Evolutionary conservation across 208 protist species (phyloP).

Genomic region (Plasmodiophora brassicae): DNA sequence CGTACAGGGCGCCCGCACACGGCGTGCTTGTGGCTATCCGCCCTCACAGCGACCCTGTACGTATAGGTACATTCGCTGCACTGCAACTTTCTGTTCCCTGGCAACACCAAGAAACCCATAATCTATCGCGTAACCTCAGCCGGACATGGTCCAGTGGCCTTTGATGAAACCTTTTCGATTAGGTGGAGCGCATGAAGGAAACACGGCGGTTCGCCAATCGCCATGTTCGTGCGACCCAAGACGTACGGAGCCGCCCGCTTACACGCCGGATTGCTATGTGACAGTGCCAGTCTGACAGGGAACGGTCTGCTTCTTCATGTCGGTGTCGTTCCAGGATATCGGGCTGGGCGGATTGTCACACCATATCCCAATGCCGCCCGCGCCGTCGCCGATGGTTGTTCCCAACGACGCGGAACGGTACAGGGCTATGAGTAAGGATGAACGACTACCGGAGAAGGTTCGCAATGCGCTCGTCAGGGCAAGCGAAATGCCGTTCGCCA

Average conservation of each 20-base stretch:
- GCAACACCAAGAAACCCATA: background rate
- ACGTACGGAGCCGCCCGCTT: too few species aligned
- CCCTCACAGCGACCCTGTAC: too few species aligned
- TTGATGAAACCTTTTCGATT: background rate
- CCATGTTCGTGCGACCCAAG: background rate
- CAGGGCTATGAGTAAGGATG: background rate
- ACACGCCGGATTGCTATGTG: too few species aligned
- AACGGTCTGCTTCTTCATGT: background rate
- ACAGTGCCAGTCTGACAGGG: too few species aligned
- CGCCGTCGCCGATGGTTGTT: background rate
- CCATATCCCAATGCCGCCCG: background rate
- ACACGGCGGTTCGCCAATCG: background rate
- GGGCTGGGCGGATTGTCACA: background rate
- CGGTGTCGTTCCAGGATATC: background rate
- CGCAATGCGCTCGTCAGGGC: background rate
- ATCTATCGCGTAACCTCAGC: background rate
- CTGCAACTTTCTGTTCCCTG: background rate
- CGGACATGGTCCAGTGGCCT: too few species aligned
- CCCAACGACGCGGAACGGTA: background rate
- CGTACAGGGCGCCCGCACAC: too few species aligned
- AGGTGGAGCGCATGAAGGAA: background rate
- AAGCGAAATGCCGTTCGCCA: background rate
- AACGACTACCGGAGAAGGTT: background rate
- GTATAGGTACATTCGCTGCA: background rate
- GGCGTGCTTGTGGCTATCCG: too few species aligned